These are phyloP conservation scores for Pichia pseudocactophila DNA, from an alignment of 805 yeast species.

Conservation along the genomic window DNA sequence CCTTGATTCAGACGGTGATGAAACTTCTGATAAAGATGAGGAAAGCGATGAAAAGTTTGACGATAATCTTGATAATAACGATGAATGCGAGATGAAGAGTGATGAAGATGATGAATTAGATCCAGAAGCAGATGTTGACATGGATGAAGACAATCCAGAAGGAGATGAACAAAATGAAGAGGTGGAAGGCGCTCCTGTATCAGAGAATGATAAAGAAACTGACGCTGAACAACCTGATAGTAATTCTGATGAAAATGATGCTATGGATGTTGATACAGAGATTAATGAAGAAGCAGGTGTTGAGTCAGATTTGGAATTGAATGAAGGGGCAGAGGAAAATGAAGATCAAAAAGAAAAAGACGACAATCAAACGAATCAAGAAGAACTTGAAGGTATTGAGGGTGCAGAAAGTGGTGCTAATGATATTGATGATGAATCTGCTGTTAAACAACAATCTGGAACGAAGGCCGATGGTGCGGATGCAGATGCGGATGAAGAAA, in stretches of 20 bases:
- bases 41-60: constrained; percentile 18
- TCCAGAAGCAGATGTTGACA: constrained; percentile 25
- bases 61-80: constrained; percentile 20
- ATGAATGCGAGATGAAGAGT: constrained; percentile 17
- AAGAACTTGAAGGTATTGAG: constrained; percentile 23
- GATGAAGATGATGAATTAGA: constrained; percentile 15
- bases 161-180: constrained; percentile 21
- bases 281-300: constrained; percentile 24
- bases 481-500: constrained; percentile 30
- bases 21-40: constrained; percentile 25
- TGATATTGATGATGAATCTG: constrained; percentile 27
- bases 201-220: constrained; percentile 22
- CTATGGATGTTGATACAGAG: constrained; percentile 16
- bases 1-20: constrained; percentile 71
- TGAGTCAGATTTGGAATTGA: constrained; percentile 25
- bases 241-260: constrained; percentile 20
- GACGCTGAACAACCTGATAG: constrained; percentile 22
- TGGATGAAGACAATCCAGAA: constrained; percentile 20
- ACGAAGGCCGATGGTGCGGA: constrained; percentile 31
- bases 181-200: constrained; percentile 19
- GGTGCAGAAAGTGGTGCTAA: constrained; percentile 28
- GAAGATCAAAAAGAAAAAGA: constrained; percentile 21
- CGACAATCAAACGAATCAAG: constrained; percentile 24
- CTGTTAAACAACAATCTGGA: constrained; percentile 28
- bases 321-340: constrained; percentile 20